Evolutionary conservation across 257 asterid species (phyloP), one percentile per base, ranked within the genome.

Genomic region (Solanum pinnatisectum): DNA sequence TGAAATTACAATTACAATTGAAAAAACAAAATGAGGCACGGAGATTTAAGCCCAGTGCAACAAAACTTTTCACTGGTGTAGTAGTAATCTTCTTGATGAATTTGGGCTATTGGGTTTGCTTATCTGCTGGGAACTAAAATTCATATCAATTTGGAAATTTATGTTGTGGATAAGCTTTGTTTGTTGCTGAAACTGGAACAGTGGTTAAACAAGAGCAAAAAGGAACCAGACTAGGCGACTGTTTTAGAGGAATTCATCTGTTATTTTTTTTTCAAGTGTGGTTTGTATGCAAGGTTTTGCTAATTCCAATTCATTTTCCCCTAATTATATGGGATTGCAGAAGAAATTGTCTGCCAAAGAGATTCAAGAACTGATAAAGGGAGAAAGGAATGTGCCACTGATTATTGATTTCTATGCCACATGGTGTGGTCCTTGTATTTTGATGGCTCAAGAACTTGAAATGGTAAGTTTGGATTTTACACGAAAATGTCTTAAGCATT

Each of bases 391-490:
- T 74, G 97, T 96, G 44, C 98, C 99, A 8, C 86, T 97, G 85
- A 87, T 97, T 30, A 92, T 97, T 83, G 99, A 97, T 90, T 97
- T 97, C 91, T 97, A 95, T 82, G 99, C 99, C 42, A 96, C 99
- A 20, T 97, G 99, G 99, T 97, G 99, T 84, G 99, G 99, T 56
- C 99, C 99, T 88, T 97, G 99, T 92, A 89, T 96, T 89, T 91
- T 97, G 93, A 96, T 97, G 99, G 99, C 99, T 4, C 99, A 97
- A 92, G 99, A 94, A 89, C 98, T 97, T 67, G 99, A 97, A 96
- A 97, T 89, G 99, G 99, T 97, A 94, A 37, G 92, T n/a, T 20
- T 9, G 44, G 42, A 49, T 49, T 81, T 18, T 39, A 49, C 27
- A 49, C 14, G 8, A 82, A 39, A 46, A 49, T 30, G 86, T 49